Evolutionary conservation across 139 green algal genomes (phyloP).

Genomic region (Trebouxia sp.): DNA sequence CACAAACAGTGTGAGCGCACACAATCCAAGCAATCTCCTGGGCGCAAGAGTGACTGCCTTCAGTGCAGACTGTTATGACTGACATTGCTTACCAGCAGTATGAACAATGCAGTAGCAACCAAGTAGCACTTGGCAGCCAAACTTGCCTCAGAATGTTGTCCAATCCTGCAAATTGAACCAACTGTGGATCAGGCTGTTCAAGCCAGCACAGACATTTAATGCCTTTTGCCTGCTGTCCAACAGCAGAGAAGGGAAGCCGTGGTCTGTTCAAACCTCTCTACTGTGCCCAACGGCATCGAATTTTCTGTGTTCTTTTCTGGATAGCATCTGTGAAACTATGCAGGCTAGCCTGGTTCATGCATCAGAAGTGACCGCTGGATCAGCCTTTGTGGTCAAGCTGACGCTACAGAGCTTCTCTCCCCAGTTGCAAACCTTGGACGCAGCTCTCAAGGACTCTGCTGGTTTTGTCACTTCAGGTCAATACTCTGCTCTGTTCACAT

Average conservation of each 20-base stretch:
- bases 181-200: too few relatives aligned
- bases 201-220: background rate
- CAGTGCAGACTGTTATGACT: too few relatives aligned
- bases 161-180: too few relatives aligned
- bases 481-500: background rate
- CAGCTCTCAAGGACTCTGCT: background rate
- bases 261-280: background rate
- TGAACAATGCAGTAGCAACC: too few relatives aligned
- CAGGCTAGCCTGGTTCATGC: background rate
- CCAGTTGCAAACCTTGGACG: background rate
- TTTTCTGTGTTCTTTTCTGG: background rate
- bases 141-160: too few relatives aligned
- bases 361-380: background rate
- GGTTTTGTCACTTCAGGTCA: slow-evolving; percentile 19
- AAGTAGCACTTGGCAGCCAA: too few relatives aligned
- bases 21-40: too few relatives aligned
- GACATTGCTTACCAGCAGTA: too few relatives aligned
- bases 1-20: too few relatives aligned
- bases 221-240: background rate
- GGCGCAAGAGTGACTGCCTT: too few relatives aligned
- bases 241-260: background rate
- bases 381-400: slow-evolving; percentile 11
- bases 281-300: too few relatives aligned
- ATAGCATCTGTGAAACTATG: background rate
- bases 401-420: background rate